Base-by-base conservation (phyloP, 148 eudicot genomes). In the Chenopodium berlandieri region DNA sequence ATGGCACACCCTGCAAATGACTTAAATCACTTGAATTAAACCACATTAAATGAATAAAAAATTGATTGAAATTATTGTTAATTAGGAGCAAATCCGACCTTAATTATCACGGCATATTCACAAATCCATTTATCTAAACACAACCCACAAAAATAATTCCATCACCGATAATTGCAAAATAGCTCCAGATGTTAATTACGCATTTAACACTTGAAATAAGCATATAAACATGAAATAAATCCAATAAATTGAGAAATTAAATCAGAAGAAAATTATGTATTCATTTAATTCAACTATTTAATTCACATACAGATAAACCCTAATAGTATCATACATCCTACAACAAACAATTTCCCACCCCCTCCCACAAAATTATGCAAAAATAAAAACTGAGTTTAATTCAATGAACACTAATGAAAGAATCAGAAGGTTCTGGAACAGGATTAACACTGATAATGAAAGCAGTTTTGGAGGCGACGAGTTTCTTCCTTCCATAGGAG, bases 401-500 rank as follows among this genome's bases (percentile, higher is more conserved):
- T 82, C 81, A 85, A 85, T 85, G 85, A 85, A 85, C 58, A 76
- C 62, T 48, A 11, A 40, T 44, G 11, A 71, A 71, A 71, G 44
- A 23, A 65, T n/a, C 69, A 65, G 20, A 0, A 72, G 52, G 3
- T 11, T 47, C 76, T 2, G 73, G 40, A 37, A 34, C 60, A 47
- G 76, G 34, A 75, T 52, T 40, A 68, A 50, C 47, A n/a, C 73
- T 50, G 52, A 1, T 76, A 46, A 80, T 70, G 34, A 84, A 56
- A n/a, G 72, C 19, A 31, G 14, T 67, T 68, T 81, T 86, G 11
- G 83, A 82, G 27, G 88, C 86, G 3, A 27, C 76, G 17, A 83
- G 82, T 44, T 77, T 83, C 86, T 81, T 86, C 82, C 86, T 78
- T 4, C 86, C 86, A 6, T 77, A 81, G 14, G 86, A 81, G 27